Evolutionary conservation across 2,329 filamentous ascomycete species (phyloP).

Genomic region (Salinomyces thailandicus): DNA sequence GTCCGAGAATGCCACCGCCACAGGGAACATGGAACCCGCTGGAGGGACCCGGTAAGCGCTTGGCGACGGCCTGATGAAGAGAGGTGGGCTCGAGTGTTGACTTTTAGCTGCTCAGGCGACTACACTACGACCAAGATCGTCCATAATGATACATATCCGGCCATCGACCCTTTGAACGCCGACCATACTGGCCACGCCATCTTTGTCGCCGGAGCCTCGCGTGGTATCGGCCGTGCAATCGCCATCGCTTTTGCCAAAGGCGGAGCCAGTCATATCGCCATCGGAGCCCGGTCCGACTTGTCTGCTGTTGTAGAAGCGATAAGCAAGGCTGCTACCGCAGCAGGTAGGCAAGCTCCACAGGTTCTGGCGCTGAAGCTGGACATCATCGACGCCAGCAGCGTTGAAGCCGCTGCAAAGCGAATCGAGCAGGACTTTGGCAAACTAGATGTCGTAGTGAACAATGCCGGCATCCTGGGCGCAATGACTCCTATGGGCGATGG

Average conservation of each 20-base stretch:
- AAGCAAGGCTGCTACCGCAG: constrained; percentile 28
- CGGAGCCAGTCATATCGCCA: constrained; percentile 41
- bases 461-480: constrained; percentile 23
- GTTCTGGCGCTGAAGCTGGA: constrained; percentile 37
- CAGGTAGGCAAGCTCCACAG: constrained; percentile 24
- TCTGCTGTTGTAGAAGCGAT: constrained; percentile 29
- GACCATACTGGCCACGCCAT: constrained; percentile 34
- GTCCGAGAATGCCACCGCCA: constrained; percentile 15
- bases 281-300: constrained; percentile 44
- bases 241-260: constrained; percentile 48
- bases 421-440: constrained; percentile 24
- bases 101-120: background rate
- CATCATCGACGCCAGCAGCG: constrained; percentile 30
- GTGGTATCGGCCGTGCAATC: constrained; percentile 36
- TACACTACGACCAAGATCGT: constrained; percentile 13
- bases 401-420: constrained; percentile 26
- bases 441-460: constrained; percentile 31
- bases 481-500: constrained; percentile 15
- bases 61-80: background rate
- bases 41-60: constrained; percentile 11
- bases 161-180: constrained; percentile 28
- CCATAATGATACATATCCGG: constrained; percentile 39
- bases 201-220: constrained; percentile 41
- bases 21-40: constrained; percentile 12
- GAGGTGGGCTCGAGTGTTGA: background rate